Percentiles rank a stretch among this genome's conserved stretches.
phyloP scores from a whole-genome alignment of 345 rosid species.

The Limnanthes douglasii region DNA sequence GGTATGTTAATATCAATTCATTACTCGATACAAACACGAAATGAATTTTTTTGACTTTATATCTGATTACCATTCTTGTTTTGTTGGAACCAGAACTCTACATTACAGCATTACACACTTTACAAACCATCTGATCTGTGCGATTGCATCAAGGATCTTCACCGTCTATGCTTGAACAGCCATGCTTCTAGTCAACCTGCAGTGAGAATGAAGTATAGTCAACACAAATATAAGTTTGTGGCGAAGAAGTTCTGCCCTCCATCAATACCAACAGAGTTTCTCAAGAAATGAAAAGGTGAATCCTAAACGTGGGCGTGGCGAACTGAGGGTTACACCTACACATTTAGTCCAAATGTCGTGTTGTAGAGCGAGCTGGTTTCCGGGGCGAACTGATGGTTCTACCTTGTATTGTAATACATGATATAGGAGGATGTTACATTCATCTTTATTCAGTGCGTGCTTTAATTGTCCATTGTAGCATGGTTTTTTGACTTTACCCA shows the following conservation, averaged over 20 bases:
- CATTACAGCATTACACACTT: slow-evolving; percentile 74
- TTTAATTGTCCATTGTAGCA: too few relatives aligned
- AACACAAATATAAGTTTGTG: slow-evolving; percentile 74
- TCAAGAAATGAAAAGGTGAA: too few relatives aligned
- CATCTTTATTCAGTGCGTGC: too few relatives aligned
- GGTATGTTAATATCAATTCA: slow-evolving; percentile 28
- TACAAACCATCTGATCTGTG: slow-evolving; percentile 50
- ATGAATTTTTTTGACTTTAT: background rate
- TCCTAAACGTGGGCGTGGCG: too few relatives aligned
- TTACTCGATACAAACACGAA: background rate
- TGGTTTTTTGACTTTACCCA: too few relatives aligned
- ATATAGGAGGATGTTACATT: too few relatives aligned
- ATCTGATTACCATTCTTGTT: background rate
- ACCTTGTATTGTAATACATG: too few relatives aligned
- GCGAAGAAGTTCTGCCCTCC: slow-evolving; percentile 73
- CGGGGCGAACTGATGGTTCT: too few relatives aligned
- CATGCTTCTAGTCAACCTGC: slow-evolving; percentile 47
- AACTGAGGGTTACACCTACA: too few relatives aligned
- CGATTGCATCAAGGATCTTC: slow-evolving; percentile 64
- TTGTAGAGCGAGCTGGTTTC: too few relatives aligned
- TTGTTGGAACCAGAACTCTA: slow-evolving; percentile 36
- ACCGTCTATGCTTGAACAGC: slow-evolving; percentile 33
- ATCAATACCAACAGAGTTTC: slow-evolving; percentile 48
- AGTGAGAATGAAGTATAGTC: slow-evolving; percentile 77
- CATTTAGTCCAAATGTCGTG: too few relatives aligned